These are phyloP conservation scores for Fraxinus greggii DNA, from an alignment of 305 asterid species.

Conservation along the genomic window DNA sequence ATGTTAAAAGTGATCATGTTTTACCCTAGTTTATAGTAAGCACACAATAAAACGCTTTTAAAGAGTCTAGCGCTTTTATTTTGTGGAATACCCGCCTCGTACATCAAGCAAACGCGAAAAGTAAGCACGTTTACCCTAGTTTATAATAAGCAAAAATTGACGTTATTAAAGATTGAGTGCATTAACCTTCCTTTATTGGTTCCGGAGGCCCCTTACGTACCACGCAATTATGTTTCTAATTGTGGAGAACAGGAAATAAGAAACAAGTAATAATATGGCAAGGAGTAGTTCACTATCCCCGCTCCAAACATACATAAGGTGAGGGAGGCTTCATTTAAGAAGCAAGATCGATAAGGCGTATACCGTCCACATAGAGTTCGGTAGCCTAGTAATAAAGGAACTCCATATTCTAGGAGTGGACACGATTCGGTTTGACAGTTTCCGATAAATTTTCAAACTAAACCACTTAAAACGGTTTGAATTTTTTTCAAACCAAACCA, in stretches of 20 bases:
- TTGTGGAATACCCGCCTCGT: background rate
- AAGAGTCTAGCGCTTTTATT: background rate
- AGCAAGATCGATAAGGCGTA: background rate
- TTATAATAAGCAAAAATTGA: background rate
- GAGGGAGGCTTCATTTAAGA: background rate
- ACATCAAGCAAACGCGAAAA: background rate
- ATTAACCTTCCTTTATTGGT: background rate
- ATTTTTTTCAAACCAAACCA: no score
- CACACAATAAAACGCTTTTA: background rate
- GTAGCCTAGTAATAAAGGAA: background rate
- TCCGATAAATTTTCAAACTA: no score
- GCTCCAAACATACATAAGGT: background rate
- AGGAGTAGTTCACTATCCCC: background rate
- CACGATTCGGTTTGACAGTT: no score
- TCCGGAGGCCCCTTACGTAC: background rate
- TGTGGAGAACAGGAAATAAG: background rate
- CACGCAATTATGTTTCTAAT: background rate
- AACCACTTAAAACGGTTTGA: no score
- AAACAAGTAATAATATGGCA: background rate
- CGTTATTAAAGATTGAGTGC: background rate
- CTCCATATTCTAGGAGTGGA: background rate
- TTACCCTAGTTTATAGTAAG: background rate
- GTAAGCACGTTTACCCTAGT: background rate
- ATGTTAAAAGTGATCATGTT: no score
- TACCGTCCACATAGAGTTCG: background rate